Conservation (phyloP, 352 stramenopile species). For the Pythium monospermum region DNA sequence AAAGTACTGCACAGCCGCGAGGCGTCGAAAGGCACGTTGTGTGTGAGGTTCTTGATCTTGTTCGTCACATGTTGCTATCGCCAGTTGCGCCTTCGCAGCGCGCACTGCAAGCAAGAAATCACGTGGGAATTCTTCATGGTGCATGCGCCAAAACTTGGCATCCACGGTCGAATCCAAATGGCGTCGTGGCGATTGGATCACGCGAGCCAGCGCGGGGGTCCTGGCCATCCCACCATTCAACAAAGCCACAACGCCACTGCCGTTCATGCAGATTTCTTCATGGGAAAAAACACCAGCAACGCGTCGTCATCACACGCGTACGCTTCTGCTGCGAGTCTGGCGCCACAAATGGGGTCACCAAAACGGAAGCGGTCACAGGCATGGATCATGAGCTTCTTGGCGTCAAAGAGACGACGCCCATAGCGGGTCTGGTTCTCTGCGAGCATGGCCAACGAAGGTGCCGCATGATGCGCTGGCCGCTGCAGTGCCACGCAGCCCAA, state of each 20-base stretch:
- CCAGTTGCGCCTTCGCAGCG: neutral
- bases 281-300: neutral
- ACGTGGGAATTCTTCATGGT: neutral
- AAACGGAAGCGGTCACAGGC: neutral
- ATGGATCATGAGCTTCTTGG: constrained; percentile 4
- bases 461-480: neutral
- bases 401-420: neutral
- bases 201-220: neutral
- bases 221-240: neutral
- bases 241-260: neutral
- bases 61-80: neutral
- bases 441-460: neutral
- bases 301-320: constrained; percentile 1
- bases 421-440: neutral
- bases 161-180: neutral
- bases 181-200: neutral
- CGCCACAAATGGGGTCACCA: neutral
- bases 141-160: neutral
- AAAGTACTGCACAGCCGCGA: too few relatives aligned
- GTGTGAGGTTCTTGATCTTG: neutral
- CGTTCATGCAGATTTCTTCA: neutral
- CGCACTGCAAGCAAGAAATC: neutral
- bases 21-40: too few relatives aligned
- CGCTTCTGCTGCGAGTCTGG: neutral
- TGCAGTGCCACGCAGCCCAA: neutral